Evolutionary conservation across 1,284 basidiomycete genomes (phyloP), one percentile per base, ranked within the genome.

Genomic region (Tilletiopsis washingtonensis): DNA sequence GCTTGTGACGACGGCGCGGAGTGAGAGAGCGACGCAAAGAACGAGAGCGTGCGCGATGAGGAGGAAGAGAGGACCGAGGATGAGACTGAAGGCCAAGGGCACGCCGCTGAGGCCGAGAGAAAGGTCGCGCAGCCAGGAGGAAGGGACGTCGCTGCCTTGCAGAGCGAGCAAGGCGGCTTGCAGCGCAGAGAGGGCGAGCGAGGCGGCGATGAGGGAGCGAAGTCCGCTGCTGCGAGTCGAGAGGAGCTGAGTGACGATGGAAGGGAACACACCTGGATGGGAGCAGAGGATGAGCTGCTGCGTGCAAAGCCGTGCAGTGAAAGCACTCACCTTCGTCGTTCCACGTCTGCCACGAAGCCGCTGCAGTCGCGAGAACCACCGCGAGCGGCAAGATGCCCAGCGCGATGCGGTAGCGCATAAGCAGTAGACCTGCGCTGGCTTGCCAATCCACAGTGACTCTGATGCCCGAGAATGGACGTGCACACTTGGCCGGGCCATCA

Each of bases 331-430:
- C 19, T 21, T 32, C 14, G 44, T 44, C 3, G 47, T 42, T 23
- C 57, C 54, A 27, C 36, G 23, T 9, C 40, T 25, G 26, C 49
- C 38, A 46, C 24, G 49, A n/a, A 11, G 20, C 21, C 7, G 32
- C 7, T 23, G 43, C 12, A 38, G 26, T 23, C 38, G 40, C 9
- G 46, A 42, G 40, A 2, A 68, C 45, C 6, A 69, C 44, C 4
- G 57, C 60, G 4, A 67, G 47, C 0, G 66, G 62, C 59, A 62
- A 69, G 2, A 57, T 53, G 14, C 59, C 55, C 1, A 64, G 34
- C 7, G 57, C 56, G 25, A 65, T 51, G 14, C 69, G 58, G 47
- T 69, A 71, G 20, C 67, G 63, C 43, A 66, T 41, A 6, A 70
- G 45, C 4, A 69, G 54, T 24, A 65, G 47, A 0, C 62, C 69